Percentiles rank a stretch among this genome's conserved stretches.
These are phyloP conservation scores for Leucocoprinus leucothites DNA, from an alignment of 768 basidiomycete species.

Conservation along the genomic window DNA sequence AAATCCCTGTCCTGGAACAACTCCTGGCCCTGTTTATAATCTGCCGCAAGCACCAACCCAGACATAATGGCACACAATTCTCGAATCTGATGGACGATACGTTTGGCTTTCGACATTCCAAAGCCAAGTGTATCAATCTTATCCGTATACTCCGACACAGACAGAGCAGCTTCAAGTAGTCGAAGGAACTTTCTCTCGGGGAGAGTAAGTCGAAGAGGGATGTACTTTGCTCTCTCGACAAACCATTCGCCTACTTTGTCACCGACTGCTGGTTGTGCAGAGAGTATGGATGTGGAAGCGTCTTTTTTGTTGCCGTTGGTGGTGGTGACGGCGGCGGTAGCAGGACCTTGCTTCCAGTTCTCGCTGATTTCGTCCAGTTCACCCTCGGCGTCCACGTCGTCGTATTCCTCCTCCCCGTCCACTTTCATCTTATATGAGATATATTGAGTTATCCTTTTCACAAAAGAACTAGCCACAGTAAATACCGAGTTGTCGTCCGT, in stretches of 20 bases:
- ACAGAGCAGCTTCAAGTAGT: conserved; percentile 79
- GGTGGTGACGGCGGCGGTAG: conserved; percentile 27
- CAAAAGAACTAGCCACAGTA: conserved; percentile 18
- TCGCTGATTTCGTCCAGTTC: conserved; percentile 36
- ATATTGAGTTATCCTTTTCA: conserved; percentile 14
- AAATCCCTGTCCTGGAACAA: conserved; percentile 83
- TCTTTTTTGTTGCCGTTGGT: conserved; percentile 19
- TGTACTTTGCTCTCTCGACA: conserved; percentile 75
- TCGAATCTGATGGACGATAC: conserved; percentile 83
- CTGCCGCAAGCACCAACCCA: conserved; percentile 75
- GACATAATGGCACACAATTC: conserved; percentile 88
- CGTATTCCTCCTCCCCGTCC: conserved; percentile 28
- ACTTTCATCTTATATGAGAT: conserved; percentile 42
- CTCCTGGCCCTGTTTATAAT: conserved; percentile 88
- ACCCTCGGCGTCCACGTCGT: conserved; percentile 18
- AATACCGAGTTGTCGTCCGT: conserved; percentile 28
- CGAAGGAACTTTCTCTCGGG: conserved; percentile 81
- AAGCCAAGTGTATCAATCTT: conserved; percentile 83
- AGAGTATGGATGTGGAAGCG: conserved; percentile 22
- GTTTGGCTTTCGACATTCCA: conserved; percentile 78
- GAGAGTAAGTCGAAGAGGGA: conserved; percentile 74
- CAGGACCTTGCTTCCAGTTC: conserved; percentile 39
- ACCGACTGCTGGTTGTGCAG: conserved; percentile 59
- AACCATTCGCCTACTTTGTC: conserved; percentile 80
- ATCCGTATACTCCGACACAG: conserved; percentile 87